Conservation (phyloP, 805 yeast species). For the Schwanniomyces pseudopolymorphus region DNA sequence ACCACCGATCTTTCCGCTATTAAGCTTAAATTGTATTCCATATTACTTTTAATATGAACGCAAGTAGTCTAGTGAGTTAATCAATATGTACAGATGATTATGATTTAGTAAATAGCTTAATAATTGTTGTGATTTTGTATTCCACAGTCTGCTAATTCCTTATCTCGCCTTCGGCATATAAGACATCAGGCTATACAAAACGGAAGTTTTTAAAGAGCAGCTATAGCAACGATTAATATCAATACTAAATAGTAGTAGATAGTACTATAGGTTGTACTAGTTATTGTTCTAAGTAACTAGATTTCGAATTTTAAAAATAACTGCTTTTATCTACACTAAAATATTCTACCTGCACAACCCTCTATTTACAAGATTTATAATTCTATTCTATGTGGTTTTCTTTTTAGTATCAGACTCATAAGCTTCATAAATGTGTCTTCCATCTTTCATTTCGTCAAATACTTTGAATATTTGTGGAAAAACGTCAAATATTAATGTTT, state of each 20-base stretch:
- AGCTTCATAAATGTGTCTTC: slow-evolving; percentile 9
- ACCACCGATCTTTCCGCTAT: slow-evolving; percentile 53
- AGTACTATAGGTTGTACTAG: no score
- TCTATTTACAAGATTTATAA: slow-evolving; percentile 1
- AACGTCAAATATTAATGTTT: slow-evolving; percentile 36
- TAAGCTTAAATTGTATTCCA: slow-evolving; percentile 50
- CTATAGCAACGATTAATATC: no score
- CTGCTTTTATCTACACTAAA: no score
- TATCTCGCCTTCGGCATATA: slow-evolving; percentile 6
- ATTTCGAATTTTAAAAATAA: no score
- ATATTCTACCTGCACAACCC: no score
- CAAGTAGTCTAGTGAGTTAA: neutral
- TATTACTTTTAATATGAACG: neutral
- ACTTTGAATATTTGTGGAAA: slow-evolving; percentile 39
- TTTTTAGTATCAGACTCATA: neutral
- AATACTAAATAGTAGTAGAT: no score
- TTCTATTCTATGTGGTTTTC: neutral
- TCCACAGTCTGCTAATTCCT: neutral
- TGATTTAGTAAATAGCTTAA: no score
- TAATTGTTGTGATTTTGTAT: neutral
- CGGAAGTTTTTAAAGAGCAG: no score
- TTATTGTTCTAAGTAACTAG: no score
- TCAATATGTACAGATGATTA: neutral
- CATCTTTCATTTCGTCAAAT: slow-evolving; percentile 34
- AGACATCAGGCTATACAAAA: neutral